phyloP scores from a whole-genome alignment of 345 rosid species.

The Gossypium stocksii region DNA sequence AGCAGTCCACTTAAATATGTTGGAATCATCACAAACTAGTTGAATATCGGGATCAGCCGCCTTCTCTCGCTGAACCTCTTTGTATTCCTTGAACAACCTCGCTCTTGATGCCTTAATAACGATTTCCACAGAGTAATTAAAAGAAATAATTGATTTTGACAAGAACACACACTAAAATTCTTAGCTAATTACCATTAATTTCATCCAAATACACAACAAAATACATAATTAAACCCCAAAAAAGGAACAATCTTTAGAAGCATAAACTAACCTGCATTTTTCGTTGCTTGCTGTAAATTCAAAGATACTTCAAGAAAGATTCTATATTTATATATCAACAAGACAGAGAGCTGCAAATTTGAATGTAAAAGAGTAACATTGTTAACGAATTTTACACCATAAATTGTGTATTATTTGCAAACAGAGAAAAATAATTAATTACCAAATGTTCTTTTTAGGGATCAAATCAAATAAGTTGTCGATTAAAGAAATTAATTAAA shows the following conservation, averaged over 20 bases:
- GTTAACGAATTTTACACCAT: neutral
- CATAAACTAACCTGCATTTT: conserved; percentile 16
- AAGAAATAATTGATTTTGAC: neutral
- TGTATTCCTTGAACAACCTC: conserved; percentile 95
- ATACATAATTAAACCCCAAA: neutral
- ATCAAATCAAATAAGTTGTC: conserved; percentile 2
- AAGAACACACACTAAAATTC: neutral
- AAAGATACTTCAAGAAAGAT: neutral
- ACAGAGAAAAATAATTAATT: neutral
- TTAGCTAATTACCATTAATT: neutral
- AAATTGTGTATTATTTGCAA: neutral
- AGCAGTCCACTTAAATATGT: conserved; percentile 98
- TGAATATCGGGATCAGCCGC: conserved; percentile 91
- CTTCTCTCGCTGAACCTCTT: conserved; percentile 95
- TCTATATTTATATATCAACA: neutral
- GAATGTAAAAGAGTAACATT: neutral
- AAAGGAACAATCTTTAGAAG: neutral
- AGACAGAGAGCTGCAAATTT: conserved; percentile 1
- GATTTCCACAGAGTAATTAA: neutral
- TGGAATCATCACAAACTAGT: conserved; percentile 84
- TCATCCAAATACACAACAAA: neutral
- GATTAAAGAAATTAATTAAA: neutral
- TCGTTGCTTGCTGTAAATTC: neutral
- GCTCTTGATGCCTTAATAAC: conserved; percentile 78
- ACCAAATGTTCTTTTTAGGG: neutral